Base-by-base conservation (phyloP, 768 basidiomycete species). In the Mycena metata region DNA sequence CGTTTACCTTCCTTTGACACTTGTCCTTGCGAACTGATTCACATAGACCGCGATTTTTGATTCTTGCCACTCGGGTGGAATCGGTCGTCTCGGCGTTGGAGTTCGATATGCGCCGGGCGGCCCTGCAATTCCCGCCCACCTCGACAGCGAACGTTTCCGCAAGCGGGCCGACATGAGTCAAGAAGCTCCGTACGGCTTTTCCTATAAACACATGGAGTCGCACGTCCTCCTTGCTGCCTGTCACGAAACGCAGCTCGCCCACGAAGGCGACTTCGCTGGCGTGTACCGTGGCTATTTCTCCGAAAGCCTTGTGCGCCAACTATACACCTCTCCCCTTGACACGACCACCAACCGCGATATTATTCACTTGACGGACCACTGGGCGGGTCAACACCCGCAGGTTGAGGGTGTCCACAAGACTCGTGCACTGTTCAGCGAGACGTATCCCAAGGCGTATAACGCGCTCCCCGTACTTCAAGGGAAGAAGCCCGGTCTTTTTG, bases 351-450 rank as follows among this genome's bases (percentile, higher is more conserved):
- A 50, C 49, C 49, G 21, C 19, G 49, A 50, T 30, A 30, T 50
- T 50, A 30, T 50, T 12, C 49, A 30, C 21, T 16, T 23, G 7
- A 50, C 26, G 49, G 49, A 24, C 5, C 12, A 8, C 21, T 50
- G 49, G 49, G 49, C 9, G 49, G 3, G 16, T 30, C 49, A 50
- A 16, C 21, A 23, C 26, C 49, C 49, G 12, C 49, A 50, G 49
- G 49, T 50, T 24, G 49, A 50, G 26, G 49, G 49, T 30, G 49
- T 30, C 21, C 49, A 50, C 49, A 50, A 50, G 49, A 30, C 23
- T 30, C 49, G 49, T 24, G 26, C 49, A 19, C 23, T 50, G 49
- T 50, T 50, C 49, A 24, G 23, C 10, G 49, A 50, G 21, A 24
- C 23, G 10, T 50, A 50, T 50, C 49, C 49, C 23, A 23, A 17